Evolutionary conservation across 139 green algal species (phyloP), one percentile per base, ranked within the genome.

Genomic region (Parachlorella kessleri): DNA sequence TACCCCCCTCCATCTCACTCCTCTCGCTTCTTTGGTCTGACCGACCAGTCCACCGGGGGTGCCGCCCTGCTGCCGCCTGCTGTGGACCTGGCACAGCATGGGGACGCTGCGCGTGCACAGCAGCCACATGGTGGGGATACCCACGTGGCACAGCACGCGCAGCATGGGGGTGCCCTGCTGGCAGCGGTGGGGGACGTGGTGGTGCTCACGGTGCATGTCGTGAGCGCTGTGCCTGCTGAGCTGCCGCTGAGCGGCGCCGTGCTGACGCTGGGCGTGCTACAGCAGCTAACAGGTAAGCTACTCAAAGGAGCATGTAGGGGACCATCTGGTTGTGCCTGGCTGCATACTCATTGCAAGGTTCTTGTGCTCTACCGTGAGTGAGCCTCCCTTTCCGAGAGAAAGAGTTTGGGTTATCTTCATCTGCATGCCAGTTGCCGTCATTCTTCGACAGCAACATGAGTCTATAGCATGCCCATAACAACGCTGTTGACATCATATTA

Each of bases 1-100:
- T 40, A 54, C 69, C 86, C 75, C 5, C 32, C 68, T 30, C 35
- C 37, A 26, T 53, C 21, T 24, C 55, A 6, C 24, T 87, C 71
- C 75, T 88, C 81, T 66, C 81, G 76, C 14, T 92, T 92, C 73
- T 90, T 67, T 41, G 81, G 83, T 24, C 66, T 75, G 66, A 48
- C 42, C 41, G 42, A 35, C 42, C 1, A 42, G 2, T 75, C 66
- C 1, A 35, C 53, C 10, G 73, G 55, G n/a, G 30, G 35, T 0
- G 28, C 83, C 3, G 48, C 80, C n/a, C 72, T 85, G 54, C 28
- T 21, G 32, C 73, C 77, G 2, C 54, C 54, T 9, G 54, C 75
- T 4, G 38, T 37, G 10, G 38, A 37, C 6, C 32, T 23, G 24
- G 66, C 65, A 35, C 72, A 79, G 36, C 37, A 28, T 10, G 33